A percentile compares a stretch with the other conserved stretches of the same genome.
Evolutionary conservation across 2,329 filamentous ascomycete species (phyloP).

Genomic region (Monosporascus sp.): DNA sequence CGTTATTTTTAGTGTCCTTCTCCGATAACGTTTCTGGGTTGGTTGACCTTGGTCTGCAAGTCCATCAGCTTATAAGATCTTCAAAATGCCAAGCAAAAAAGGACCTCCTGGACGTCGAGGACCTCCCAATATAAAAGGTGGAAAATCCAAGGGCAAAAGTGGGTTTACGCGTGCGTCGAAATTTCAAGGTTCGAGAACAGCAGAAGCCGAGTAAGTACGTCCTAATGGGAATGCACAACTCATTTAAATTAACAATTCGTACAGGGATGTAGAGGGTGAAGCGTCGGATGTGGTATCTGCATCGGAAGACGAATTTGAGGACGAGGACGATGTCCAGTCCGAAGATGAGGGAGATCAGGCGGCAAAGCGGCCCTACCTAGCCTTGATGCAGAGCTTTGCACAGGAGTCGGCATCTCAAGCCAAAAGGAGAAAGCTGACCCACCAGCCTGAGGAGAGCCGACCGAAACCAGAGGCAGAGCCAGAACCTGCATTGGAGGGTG

Average conservation of each 20-base stretch:
- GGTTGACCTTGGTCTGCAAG: not conserved
- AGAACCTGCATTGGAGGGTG: slow-evolving; percentile 26
- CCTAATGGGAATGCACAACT: not conserved
- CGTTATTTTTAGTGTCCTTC: not conserved
- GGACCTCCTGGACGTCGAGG: not conserved
- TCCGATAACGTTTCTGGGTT: not conserved
- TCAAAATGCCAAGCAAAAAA: slow-evolving; percentile 1
- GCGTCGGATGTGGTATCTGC: slow-evolving; percentile 31
- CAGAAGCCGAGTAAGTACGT: not conserved
- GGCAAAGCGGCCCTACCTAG: slow-evolving; percentile 47
- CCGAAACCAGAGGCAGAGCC: slow-evolving; percentile 20
- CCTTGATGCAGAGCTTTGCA: slow-evolving; percentile 53
- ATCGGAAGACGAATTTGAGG: slow-evolving; percentile 36
- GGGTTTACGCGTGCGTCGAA: not conserved
- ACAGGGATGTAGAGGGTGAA: slow-evolving; percentile 27
- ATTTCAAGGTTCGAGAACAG: not conserved
- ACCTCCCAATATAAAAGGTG: not conserved
- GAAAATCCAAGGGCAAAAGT: not conserved
- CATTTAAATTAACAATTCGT: slow-evolving; percentile 4
- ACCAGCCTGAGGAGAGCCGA: slow-evolving; percentile 20
- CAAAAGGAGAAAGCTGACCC: slow-evolving; percentile 54
- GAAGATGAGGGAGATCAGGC: slow-evolving; percentile 33
- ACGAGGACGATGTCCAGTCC: slow-evolving; percentile 40
- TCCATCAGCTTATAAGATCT: not conserved
- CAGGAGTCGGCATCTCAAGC: slow-evolving; percentile 39